These are phyloP conservation scores for Phytophthora vignae DNA, from an alignment of 352 stramenopile genomes.

Conservation along the genomic window DNA sequence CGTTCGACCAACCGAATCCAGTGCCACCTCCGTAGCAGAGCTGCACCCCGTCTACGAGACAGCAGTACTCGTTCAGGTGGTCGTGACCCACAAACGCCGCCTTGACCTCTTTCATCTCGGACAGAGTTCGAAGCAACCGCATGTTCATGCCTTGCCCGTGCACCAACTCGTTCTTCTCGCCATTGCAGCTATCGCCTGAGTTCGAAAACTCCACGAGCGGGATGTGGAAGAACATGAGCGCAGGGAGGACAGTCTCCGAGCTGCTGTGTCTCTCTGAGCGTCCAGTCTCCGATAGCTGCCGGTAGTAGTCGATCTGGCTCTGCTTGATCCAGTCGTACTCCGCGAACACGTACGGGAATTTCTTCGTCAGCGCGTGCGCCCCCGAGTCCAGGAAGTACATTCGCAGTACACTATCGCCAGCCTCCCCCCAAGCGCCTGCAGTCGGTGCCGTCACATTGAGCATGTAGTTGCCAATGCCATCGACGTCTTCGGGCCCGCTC, in stretches of 20 bases:
- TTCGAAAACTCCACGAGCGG: conserved; percentile 56
- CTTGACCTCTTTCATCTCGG: conserved; percentile 64
- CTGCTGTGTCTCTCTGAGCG: conserved; percentile 26
- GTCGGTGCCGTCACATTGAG: conserved; percentile 50
- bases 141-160: conserved; percentile 45
- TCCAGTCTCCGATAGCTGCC: conserved; percentile 34
- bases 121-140: conserved; percentile 48
- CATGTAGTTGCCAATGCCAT: conserved; percentile 68
- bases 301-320: conserved; percentile 59
- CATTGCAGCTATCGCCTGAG: conserved; percentile 26
- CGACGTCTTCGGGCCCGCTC: conserved; percentile 39
- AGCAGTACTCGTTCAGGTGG: conserved; percentile 74
- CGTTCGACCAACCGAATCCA: conserved; percentile 55
- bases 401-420: conserved; percentile 44
- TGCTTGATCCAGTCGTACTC: conserved; percentile 66
- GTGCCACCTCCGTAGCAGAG: conserved; percentile 64
- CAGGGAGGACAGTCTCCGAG: conserved; percentile 33
- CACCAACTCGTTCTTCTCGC: conserved; percentile 53
- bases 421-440: conserved; percentile 39
- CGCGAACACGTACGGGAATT: conserved; percentile 42
- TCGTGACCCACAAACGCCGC: conserved; percentile 67
- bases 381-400: conserved; percentile 76
- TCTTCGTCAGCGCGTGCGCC: conserved; percentile 23
- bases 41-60: conserved; percentile 50
- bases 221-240: conserved; percentile 78